phyloP scores from a whole-genome alignment of 441 rosid genomes.

The Corymbia calophylla region DNA sequence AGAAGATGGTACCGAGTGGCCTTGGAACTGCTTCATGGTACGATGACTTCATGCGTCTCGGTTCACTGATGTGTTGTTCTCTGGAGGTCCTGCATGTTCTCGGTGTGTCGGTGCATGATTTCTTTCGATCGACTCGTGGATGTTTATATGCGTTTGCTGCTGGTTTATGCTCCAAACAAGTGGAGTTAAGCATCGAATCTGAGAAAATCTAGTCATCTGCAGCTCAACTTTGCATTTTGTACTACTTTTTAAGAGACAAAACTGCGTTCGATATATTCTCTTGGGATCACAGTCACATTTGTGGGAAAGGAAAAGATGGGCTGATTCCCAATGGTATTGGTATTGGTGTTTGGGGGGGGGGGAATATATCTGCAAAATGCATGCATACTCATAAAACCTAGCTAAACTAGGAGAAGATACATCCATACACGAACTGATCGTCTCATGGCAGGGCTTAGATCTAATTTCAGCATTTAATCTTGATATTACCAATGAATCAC shows the following conservation, averaged over 20 bases:
- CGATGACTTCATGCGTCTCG: background rate
- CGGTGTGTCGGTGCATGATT: background rate
- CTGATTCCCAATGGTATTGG: background rate
- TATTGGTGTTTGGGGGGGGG: too few species aligned
- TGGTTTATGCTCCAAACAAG: background rate
- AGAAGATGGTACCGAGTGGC: constrained; percentile 49
- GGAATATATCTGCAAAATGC: background rate
- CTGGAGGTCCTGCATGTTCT: background rate
- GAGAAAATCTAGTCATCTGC: background rate
- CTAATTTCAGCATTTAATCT: background rate
- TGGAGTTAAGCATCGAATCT: background rate
- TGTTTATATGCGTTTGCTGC: background rate
- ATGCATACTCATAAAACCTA: background rate
- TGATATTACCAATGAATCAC: background rate
- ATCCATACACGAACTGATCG: background rate
- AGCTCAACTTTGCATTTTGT: background rate
- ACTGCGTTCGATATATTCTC: background rate
- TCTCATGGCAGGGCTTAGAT: background rate
- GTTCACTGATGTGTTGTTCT: background rate
- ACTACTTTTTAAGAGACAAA: background rate
- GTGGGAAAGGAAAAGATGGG: background rate
- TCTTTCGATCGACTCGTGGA: background rate
- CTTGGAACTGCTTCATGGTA: constrained; percentile 61
- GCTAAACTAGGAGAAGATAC: background rate
- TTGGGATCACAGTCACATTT: background rate